These are phyloP conservation scores for Fusarium nisikadoi DNA, from an alignment of 2,329 filamentous ascomycete genomes.

Conservation along the genomic window DNA sequence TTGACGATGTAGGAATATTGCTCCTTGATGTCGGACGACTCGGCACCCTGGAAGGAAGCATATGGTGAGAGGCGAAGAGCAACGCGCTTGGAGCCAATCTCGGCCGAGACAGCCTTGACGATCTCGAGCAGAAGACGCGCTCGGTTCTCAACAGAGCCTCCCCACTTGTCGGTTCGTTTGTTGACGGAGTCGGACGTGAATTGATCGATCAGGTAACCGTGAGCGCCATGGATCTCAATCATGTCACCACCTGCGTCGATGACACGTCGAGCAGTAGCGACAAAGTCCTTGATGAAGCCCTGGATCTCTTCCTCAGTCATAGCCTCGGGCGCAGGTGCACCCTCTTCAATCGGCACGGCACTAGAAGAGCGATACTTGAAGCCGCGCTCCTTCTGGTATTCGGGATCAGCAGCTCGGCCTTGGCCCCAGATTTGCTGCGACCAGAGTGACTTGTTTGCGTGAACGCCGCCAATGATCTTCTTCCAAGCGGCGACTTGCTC, in stretches of 20 bases:
- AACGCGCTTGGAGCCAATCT: conserved; percentile 51
- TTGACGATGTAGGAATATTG: conserved; percentile 42
- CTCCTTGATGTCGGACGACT: conserved; percentile 32
- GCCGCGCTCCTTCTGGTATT: conserved; percentile 38
- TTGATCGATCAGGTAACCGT: conserved; percentile 67
- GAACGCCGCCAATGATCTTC: conserved; percentile 44
- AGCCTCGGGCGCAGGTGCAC: neutral
- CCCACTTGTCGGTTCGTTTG: conserved; percentile 62
- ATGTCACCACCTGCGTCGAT: conserved; percentile 19
- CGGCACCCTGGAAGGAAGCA: conserved; percentile 40
- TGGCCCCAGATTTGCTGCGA: conserved; percentile 44
- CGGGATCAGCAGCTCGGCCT: conserved; percentile 36
- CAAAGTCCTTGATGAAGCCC: conserved; percentile 17
- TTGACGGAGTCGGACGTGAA: conserved; percentile 58
- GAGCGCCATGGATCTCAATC: conserved; percentile 48
- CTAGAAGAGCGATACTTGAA: conserved; percentile 45
- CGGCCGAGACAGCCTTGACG: conserved; percentile 49
- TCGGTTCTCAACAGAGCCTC: conserved; percentile 64
- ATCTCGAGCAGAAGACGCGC: conserved; percentile 61
- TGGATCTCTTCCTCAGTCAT: conserved; percentile 23
- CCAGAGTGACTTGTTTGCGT: conserved; percentile 45
- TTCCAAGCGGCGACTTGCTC: conserved; percentile 45
- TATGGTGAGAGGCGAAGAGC: conserved; percentile 54
- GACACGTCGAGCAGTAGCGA: conserved; percentile 12
- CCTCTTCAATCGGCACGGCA: conserved; percentile 11